Evolutionary conservation across 2,329 filamentous ascomycete genomes (phyloP).

Genomic region (Aurifilum marmelostoma): DNA sequence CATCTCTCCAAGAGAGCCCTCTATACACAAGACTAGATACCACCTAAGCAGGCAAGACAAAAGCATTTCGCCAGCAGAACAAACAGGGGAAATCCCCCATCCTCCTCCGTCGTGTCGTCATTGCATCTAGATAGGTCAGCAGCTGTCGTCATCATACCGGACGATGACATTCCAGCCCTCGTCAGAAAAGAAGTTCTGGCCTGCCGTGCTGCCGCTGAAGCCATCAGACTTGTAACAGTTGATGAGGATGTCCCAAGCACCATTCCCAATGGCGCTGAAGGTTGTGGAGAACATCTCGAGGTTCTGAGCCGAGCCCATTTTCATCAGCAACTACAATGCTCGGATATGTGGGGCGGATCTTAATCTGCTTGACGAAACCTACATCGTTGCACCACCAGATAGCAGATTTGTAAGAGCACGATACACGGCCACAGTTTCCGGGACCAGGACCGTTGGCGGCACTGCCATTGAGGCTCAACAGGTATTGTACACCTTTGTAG

Average conservation of each 20-base stretch:
- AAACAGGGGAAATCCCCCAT: background rate
- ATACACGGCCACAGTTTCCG: conserved; percentile 15
- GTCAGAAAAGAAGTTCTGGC: conserved; percentile 18
- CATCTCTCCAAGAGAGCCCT: background rate
- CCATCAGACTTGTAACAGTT: background rate
- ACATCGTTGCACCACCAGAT: conserved; percentile 21
- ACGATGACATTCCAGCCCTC: conserved; percentile 22
- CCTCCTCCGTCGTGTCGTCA: background rate
- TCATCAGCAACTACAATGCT: background rate
- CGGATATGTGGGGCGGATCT: too few species aligned
- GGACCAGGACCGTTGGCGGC: conserved; percentile 11
- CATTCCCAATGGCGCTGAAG: conserved; percentile 13
- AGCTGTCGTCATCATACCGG: conserved; percentile 1
- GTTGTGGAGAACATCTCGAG: conserved; percentile 2
- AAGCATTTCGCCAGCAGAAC: background rate
- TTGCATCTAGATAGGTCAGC: background rate
- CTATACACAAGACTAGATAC: background rate
- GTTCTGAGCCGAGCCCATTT: background rate
- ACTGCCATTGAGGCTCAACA: background rate
- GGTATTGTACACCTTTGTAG: background rate
- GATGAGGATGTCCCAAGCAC: conserved; percentile 13
- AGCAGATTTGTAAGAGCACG: conserved; percentile 7
- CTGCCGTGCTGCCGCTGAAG: background rate
- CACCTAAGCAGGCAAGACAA: background rate
- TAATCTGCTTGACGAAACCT: background rate